Conservation (phyloP, 371 early-diverging fungal genomes). For the Neoconidiobolus thromboides region DNA sequence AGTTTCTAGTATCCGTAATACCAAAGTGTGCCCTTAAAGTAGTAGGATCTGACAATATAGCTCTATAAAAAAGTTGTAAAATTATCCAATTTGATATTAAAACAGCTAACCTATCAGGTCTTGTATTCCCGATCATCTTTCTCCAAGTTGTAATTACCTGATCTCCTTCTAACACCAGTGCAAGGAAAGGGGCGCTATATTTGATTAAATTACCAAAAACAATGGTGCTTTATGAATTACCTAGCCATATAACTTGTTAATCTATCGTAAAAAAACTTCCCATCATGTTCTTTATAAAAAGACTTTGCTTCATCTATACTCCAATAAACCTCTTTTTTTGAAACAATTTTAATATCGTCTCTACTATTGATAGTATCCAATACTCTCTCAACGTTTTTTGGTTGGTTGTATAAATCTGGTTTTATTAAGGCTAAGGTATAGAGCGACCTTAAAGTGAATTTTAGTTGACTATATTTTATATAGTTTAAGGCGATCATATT, state of each 20-base stretch:
- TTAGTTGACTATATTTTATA: no score
- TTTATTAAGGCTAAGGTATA: conserved; percentile 50
- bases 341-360: conserved; percentile 22
- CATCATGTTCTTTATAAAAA: conserved; percentile 43
- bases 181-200: conserved; percentile 35
- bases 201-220: not conserved
- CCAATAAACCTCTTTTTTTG: conserved; percentile 28
- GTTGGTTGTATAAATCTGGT: conserved; percentile 54
- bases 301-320: conserved; percentile 32
- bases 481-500: no score
- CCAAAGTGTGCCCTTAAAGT: conserved; percentile 53
- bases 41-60: conserved; percentile 30
- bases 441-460: no score
- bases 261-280: conserved; percentile 41
- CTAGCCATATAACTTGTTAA: conserved; percentile 50
- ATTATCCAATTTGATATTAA: not conserved
- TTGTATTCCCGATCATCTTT: conserved; percentile 40
- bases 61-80: conserved; percentile 18
- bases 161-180: conserved; percentile 30
- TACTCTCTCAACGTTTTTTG: conserved; percentile 12
- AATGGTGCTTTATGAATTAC: conserved; percentile 12
- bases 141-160: conserved; percentile 42
- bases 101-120: conserved; percentile 30
- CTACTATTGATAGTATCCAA: conserved; percentile 16
- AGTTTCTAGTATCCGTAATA: conserved; percentile 62